Conservation (phyloP, 352 stramenopile genomes). For the Globisporangium alternatum region DNA sequence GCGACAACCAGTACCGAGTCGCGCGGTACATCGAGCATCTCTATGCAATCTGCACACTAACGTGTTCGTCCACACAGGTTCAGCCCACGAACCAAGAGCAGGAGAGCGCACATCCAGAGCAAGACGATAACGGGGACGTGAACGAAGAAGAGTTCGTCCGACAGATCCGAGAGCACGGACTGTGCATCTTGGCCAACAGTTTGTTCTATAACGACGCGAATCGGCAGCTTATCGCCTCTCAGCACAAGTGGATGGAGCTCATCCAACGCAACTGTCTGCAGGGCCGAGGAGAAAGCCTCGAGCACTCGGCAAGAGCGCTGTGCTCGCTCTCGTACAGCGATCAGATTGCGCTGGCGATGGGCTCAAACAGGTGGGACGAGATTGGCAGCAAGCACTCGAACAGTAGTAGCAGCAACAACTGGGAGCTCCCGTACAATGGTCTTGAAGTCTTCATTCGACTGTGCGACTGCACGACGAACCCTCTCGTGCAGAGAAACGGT, state of each 20-base stretch:
- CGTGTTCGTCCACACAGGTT: background rate
- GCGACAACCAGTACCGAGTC: conserved; percentile 87
- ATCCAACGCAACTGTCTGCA: conserved; percentile 51
- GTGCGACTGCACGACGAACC: conserved; percentile 26
- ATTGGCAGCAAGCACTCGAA: conserved; percentile 6
- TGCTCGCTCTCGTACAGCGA: conserved; percentile 86
- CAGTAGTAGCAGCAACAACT: background rate
- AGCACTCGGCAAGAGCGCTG: conserved; percentile 73
- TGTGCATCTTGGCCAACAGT: conserved; percentile 79
- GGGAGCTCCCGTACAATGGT: conserved; percentile 26
- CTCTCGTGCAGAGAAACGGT: conserved; percentile 53
- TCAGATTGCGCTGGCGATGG: conserved; percentile 58
- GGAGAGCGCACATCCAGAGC: conserved; percentile 14
- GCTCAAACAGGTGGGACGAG: conserved; percentile 1
- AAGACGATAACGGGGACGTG: conserved; percentile 6
- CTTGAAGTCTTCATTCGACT: conserved; percentile 51
- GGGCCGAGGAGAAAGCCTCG: conserved; percentile 31
- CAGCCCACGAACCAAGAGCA: conserved; percentile 9
- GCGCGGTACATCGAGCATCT: conserved; percentile 67
- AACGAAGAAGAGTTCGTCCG: conserved; percentile 17
- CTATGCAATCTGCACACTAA: conserved; percentile 43
- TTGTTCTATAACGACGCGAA: conserved; percentile 92
- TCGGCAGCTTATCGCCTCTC: conserved; percentile 54
- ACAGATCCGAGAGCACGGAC: conserved; percentile 61
- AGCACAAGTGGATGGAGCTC: conserved; percentile 53